phyloP scores from a whole-genome alignment of 2,329 filamentous ascomycete genomes.

The Penicillium hesseltinei region DNA sequence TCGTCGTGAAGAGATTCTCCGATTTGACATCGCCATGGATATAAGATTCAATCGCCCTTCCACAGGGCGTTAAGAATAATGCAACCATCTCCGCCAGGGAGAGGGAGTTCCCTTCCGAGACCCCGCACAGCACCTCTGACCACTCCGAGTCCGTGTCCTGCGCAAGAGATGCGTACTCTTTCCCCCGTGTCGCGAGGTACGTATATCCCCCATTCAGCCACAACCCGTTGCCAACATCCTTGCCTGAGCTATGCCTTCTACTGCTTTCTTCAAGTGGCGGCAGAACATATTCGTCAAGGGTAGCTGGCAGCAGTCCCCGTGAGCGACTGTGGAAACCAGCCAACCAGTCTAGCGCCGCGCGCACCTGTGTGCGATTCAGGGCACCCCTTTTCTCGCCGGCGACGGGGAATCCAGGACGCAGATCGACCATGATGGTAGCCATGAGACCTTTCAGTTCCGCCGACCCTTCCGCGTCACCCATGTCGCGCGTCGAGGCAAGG shows the following conservation, averaged over 20 bases:
- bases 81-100: conserved; percentile 57
- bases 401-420: conserved; percentile 55
- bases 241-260: conserved; percentile 27
- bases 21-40: conserved; percentile 70
- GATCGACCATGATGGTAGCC: conserved; percentile 59
- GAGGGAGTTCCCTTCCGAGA: conserved; percentile 13
- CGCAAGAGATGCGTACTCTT: conserved; percentile 54
- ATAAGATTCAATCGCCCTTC: conserved; percentile 52
- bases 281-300: conserved; percentile 30
- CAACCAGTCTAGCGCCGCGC: conserved; percentile 61
- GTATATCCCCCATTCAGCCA: conserved; percentile 70
- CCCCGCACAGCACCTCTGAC: conserved; percentile 50
- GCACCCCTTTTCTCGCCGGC: conserved; percentile 43
- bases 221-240: conserved; percentile 31
- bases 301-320: conserved; percentile 38
- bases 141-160: conserved; percentile 55
- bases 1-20: conserved; percentile 63
- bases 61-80: conserved; percentile 48
- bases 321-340: conserved; percentile 60
- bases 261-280: conserved; percentile 57
- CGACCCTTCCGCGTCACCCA: conserved; percentile 24
- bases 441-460: conserved; percentile 37
- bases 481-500: conserved; percentile 44
- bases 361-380: conserved; percentile 50
- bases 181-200: conserved; percentile 62